These are phyloP conservation scores for Bassia scoparia DNA, from an alignment of 148 eudicot genomes.

Conservation along the genomic window DNA sequence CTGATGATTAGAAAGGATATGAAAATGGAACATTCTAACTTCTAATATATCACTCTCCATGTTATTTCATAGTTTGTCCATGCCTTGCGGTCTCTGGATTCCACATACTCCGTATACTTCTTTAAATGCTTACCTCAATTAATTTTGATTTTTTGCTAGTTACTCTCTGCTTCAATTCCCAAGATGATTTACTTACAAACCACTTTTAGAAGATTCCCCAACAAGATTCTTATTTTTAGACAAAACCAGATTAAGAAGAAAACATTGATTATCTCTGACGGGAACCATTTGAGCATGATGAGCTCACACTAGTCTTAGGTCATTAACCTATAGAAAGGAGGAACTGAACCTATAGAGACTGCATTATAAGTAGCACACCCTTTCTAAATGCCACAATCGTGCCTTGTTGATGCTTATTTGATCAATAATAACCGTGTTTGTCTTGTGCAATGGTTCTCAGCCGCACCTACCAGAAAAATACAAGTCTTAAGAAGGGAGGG, in stretches of 20 bases:
- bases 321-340: slow-evolving; percentile 11
- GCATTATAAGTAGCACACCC: slow-evolving; percentile 42
- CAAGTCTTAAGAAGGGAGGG: neutral
- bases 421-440: slow-evolving; percentile 64
- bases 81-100: no score
- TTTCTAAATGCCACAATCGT: slow-evolving; percentile 58
- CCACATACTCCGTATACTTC: no score
- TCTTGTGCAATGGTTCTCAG: slow-evolving; percentile 53
- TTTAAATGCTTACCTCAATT: no score
- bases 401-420: slow-evolving; percentile 87
- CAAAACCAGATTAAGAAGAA: no score
- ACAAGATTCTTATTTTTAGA: no score
- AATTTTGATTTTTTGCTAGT: no score
- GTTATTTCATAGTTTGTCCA: neutral
- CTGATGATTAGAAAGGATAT: neutral
- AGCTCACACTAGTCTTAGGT: neutral
- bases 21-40: neutral
- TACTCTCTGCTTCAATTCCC: no score
- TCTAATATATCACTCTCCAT: neutral
- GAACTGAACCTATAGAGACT: slow-evolving; percentile 10
- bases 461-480: slow-evolving; percentile 40
- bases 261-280: neutral
- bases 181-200: no score
- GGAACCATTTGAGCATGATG: slow-evolving; percentile 7
- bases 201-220: no score